These are phyloP conservation scores for Suhomyces bribrorum DNA, from an alignment of 1,139 yeast genomes.

Conservation along the genomic window DNA sequence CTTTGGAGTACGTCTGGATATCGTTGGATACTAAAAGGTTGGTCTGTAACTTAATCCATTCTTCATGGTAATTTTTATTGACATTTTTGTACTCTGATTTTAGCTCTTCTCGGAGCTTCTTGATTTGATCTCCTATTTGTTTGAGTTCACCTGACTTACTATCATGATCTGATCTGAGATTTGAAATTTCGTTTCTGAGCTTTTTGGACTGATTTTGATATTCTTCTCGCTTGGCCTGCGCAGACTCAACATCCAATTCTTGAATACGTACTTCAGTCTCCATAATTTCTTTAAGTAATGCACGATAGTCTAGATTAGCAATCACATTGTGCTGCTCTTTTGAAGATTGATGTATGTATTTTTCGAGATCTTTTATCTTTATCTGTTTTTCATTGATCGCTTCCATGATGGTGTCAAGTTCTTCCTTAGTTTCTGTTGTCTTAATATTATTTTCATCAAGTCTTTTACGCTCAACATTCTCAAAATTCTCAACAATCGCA, in stretches of 20 bases:
- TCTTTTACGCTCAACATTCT: slow-evolving; percentile 18
- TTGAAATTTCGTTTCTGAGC: slow-evolving; percentile 57
- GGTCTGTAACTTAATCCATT: slow-evolving; percentile 77
- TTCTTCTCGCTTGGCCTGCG: slow-evolving; percentile 61
- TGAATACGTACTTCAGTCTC: slow-evolving; percentile 30
- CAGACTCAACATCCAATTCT: slow-evolving; percentile 53
- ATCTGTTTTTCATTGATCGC: slow-evolving; percentile 29
- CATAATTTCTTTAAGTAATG: slow-evolving; percentile 29
- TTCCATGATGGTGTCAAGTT: slow-evolving; percentile 20
- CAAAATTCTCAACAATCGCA: slow-evolving; percentile 22
- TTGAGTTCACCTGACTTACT: slow-evolving; percentile 82
- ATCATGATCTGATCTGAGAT: slow-evolving; percentile 67
- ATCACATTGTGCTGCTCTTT: slow-evolving; percentile 39
- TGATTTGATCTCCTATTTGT: slow-evolving; percentile 76
- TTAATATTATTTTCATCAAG: slow-evolving; percentile 21
- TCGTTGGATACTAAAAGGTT: slow-evolving; percentile 82
- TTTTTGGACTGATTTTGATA: slow-evolving; percentile 60
- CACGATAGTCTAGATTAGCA: slow-evolving; percentile 43
- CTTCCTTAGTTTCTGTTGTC: neutral
- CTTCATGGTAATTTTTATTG: slow-evolving; percentile 61
- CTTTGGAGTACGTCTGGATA: slow-evolving; percentile 76
- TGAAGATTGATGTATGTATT: slow-evolving; percentile 36
- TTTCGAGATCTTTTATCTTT: slow-evolving; percentile 27
- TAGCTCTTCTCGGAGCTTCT: slow-evolving; percentile 56
- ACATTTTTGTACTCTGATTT: slow-evolving; percentile 70